phyloP scores from a whole-genome alignment of 345 rosid species.

The Clarkia xantiana region DNA sequence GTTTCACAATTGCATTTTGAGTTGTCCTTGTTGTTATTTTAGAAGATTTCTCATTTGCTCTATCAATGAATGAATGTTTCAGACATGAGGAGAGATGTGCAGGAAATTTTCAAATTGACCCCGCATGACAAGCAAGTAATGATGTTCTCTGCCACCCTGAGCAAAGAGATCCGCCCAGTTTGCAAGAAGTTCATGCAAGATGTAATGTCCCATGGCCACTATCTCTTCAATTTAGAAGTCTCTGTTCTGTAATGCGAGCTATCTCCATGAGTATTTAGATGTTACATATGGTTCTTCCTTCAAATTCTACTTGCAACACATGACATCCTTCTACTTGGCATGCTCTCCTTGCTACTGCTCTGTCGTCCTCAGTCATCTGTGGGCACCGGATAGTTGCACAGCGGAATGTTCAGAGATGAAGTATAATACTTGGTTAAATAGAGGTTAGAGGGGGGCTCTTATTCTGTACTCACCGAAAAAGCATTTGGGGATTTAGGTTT shows the following conservation, averaged over 20 bases:
- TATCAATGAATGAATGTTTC: slow-evolving; percentile 7
- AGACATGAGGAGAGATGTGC: slow-evolving; percentile 98
- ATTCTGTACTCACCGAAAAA: slow-evolving; percentile 2
- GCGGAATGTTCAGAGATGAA: no score
- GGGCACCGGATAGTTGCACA: no score
- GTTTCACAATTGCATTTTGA: no score
- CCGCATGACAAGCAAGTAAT: slow-evolving; percentile 99
- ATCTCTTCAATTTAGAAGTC: slow-evolving; percentile 38
- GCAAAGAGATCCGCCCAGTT: slow-evolving; percentile 98
- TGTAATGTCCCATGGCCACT: slow-evolving; percentile 72
- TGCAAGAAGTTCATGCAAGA: slow-evolving; percentile 99
- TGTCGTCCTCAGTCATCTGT: no score
- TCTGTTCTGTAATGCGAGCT: slow-evolving; percentile 27
- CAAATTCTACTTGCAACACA: not conserved
- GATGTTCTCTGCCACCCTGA: slow-evolving; percentile 99
- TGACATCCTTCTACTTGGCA: not conserved
- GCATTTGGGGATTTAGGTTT: slow-evolving; percentile 5
- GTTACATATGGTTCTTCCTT: no score
- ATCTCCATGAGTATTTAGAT: slow-evolving; percentile 12
- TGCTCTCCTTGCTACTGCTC: no score
- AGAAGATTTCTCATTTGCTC: no score
- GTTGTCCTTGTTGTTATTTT: no score
- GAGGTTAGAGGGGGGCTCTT: not conserved
- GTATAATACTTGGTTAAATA: no score
- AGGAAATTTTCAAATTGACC: slow-evolving; percentile 96